Base-by-base conservation (phyloP, 129 eudicot species). In the Arctium lappa region DNA sequence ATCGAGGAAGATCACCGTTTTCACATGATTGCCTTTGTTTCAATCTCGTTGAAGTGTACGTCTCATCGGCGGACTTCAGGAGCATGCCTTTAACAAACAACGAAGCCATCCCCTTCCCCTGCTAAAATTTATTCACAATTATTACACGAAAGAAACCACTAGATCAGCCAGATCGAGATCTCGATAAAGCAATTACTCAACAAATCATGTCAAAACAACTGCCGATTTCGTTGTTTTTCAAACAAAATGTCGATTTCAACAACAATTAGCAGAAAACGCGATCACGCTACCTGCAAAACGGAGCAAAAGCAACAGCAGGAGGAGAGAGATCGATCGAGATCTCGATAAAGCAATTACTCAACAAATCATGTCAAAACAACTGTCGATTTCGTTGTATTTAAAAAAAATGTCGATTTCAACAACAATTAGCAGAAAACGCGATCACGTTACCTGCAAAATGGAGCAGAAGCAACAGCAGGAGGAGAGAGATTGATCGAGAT, bases 11-110 rank as follows among this genome's bases (percentile, higher is more conserved):
- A 83, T 81, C 85, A 69, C 69, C 53, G 69, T 13, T 73, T 73
- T 34, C 80, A 82, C 82, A 18, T 60, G 73, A 36, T 75, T 89
- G 46, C 40, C 83, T 80, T 34, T 86, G 89, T 39, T 83, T 88
- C 34, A 83, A 13, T 13, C 74, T 8, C 82, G 78, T 74, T 38
- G 72, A 74, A 33, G 86, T 62, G 77, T 70, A 81, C 32, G 75
- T 65, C 69, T 90, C 88, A 71, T 77, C 65, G 29, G 76, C 65
- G 2, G 88, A 87, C 18, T 86, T 85, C 36, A 82, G 71, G 13
- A 88, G 37, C 85, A 85, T 78, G 34, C 85, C 89, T 80, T 76
- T 86, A 46, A 75, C 85, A 77, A 80, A 74, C 75, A 86, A 72
- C 2, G 92, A 85, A 83, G 83, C 77, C 93, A 90, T 90, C 65